Percentiles rank a stretch among this genome's conserved stretches.
Evolutionary conservation across 345 rosid genomes (phyloP).

Genomic region (Pugionium dolabratum): DNA sequence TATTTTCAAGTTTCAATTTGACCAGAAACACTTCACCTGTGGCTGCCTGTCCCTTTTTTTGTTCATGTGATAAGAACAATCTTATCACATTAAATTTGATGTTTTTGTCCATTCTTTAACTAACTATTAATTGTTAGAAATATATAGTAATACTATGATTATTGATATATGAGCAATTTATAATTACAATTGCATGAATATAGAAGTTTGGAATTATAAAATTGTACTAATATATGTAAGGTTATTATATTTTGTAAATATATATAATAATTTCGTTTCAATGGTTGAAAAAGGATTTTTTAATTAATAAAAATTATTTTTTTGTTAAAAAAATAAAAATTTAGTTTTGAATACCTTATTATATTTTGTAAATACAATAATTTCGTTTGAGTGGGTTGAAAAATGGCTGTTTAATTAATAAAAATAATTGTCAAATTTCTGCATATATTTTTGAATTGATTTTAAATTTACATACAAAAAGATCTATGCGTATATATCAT

Average conservation of each 20-base stretch:
- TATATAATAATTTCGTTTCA: not conserved
- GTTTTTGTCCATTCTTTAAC: slow-evolving; percentile 37
- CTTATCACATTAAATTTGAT: slow-evolving; percentile 39
- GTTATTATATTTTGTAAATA: not conserved
- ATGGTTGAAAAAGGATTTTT: not conserved
- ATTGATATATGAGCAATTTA: not conserved
- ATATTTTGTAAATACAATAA: too few relatives aligned
- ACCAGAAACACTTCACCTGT: slow-evolving; percentile 44
- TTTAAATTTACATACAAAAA: too few relatives aligned
- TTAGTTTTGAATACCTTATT: too few relatives aligned
- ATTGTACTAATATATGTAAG: slow-evolving; percentile 1
- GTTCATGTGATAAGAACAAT: slow-evolving; percentile 33
- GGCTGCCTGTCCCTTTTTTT: slow-evolving; percentile 33
- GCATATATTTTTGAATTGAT: too few relatives aligned
- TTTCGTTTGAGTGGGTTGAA: too few relatives aligned
- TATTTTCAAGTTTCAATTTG: slow-evolving; percentile 42
- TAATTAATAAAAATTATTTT: too few relatives aligned
- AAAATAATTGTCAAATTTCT: too few relatives aligned
- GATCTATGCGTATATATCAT: too few relatives aligned
- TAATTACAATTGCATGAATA: not conserved
- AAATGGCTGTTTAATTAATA: too few relatives aligned
- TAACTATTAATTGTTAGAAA: slow-evolving; percentile 12
- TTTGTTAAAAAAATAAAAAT: too few relatives aligned
- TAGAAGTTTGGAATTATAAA: not conserved
- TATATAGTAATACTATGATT: slow-evolving; percentile 15